Conservation (phyloP, 208 protist species). For the Acanthamoeba rhysodes region DNA sequence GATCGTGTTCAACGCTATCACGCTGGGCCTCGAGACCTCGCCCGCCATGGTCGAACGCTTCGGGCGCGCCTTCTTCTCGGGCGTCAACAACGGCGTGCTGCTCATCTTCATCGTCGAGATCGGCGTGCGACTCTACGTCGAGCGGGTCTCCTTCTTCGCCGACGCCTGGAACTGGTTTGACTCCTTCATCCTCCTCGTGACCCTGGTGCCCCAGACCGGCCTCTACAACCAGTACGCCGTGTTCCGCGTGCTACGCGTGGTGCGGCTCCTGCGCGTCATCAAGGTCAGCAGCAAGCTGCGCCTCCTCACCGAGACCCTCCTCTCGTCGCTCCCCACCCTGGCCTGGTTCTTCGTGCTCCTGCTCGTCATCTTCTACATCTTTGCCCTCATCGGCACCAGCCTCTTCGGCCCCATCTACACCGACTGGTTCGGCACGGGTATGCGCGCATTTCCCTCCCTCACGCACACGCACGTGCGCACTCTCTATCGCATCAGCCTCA, state of each 20-base stretch:
- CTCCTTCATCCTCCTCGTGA: constrained; percentile 40
- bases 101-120: constrained; percentile 53
- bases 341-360: constrained; percentile 43
- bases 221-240: constrained; percentile 57
- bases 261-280: constrained; percentile 39
- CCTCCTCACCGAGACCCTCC: constrained; percentile 23
- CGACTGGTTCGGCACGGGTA: constrained; percentile 25
- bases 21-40: constrained; percentile 24
- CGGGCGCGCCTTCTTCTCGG: constrained; percentile 25
- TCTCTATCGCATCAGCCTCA: background rate
- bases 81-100: constrained; percentile 31
- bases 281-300: constrained; percentile 50
- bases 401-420: background rate
- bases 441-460: background rate
- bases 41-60: constrained; percentile 22
- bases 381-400: constrained; percentile 25
- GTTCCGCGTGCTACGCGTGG: constrained; percentile 34
- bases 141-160: background rate
- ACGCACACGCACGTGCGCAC: background rate
- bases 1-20: constrained; percentile 48
- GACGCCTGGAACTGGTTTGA: constrained; percentile 54
- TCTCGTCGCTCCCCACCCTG: constrained; percentile 15
- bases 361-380: constrained; percentile 56
- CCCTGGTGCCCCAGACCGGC: constrained; percentile 28
- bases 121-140: constrained; percentile 12